Percentiles rank a stretch among this genome's conserved stretches.
Evolutionary conservation across 2,329 filamentous ascomycete genomes (phyloP).

Genomic region (Elsinoe ampelina): DNA sequence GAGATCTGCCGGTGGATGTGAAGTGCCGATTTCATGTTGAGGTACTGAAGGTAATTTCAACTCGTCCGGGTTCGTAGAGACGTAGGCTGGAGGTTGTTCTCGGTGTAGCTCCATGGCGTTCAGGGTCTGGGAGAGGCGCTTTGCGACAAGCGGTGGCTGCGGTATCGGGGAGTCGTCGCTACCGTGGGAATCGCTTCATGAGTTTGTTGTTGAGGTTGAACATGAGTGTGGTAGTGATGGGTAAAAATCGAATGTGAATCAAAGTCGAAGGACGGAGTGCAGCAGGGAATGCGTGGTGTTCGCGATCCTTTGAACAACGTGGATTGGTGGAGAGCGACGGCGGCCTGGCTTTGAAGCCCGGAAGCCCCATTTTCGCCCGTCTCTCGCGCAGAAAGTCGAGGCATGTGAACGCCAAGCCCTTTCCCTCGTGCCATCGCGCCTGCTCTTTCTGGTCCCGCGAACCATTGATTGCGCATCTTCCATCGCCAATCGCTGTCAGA

Average conservation of each 20-base stretch:
- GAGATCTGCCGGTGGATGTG: conserved; percentile 22
- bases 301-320: conserved; percentile 2
- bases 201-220: neutral
- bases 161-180: conserved; percentile 3
- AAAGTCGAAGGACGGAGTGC: neutral
- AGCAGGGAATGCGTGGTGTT: neutral
- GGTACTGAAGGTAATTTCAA: conserved; percentile 36
- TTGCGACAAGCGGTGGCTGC: conserved; percentile 4
- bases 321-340: neutral
- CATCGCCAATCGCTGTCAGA: neutral
- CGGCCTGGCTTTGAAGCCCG: neutral
- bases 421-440: neutral
- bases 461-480: neutral
- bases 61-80: conserved; percentile 32
- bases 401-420: conserved; percentile 11
- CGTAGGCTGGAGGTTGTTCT: conserved; percentile 34
- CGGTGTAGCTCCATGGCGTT: conserved; percentile 24
- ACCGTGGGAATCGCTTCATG: neutral
- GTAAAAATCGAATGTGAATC: neutral
- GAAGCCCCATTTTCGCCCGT: neutral
- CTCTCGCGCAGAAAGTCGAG: neutral
- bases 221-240: neutral
- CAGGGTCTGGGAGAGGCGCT: conserved; percentile 5
- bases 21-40: conserved; percentile 26
- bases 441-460: neutral